phyloP scores from a whole-genome alignment of 805 yeast species.

The Tetrapisispora arboricola region DNA sequence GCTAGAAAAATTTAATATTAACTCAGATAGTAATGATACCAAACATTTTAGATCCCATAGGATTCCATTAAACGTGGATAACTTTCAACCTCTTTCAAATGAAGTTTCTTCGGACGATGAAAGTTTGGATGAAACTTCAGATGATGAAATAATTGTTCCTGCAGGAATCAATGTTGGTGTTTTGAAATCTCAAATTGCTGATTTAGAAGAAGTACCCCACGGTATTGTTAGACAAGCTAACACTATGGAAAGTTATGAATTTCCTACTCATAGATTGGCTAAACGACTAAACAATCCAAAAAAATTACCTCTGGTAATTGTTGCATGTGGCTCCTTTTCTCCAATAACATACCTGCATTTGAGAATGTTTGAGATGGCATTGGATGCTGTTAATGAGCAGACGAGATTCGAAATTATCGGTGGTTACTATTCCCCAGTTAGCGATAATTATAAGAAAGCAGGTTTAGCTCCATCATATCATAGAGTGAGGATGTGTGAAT shows the following conservation, averaged over 20 bases:
- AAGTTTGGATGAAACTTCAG: conserved; percentile 1
- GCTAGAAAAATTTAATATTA: background rate
- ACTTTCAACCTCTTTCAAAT: conserved; percentile 45
- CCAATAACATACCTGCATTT: conserved; percentile 92
- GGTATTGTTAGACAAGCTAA: conserved; percentile 86
- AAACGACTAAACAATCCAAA: conserved; percentile 57
- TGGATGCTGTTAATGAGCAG: conserved; percentile 83
- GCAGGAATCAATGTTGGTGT: conserved; percentile 20
- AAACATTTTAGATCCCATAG: conserved; percentile 2
- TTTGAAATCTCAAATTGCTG: conserved; percentile 64
- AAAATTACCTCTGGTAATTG: conserved; percentile 84
- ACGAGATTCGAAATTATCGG: conserved; percentile 93
- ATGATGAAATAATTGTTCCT: conserved; percentile 8
- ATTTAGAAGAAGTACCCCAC: conserved; percentile 92
- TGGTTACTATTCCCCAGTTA: conserved; percentile 91
- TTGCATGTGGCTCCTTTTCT: conserved; percentile 95
- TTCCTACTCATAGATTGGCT: conserved; percentile 82
- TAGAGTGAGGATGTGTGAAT: conserved; percentile 94
- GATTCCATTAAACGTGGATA: conserved; percentile 49
- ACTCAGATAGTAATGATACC: background rate
- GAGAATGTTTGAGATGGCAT: conserved; percentile 98
- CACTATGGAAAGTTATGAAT: conserved; percentile 53
- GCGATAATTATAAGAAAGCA: conserved; percentile 84
- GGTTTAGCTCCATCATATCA: conserved; percentile 85
- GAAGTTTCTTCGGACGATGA: conserved; percentile 38